Base-by-base conservation (phyloP, 345 rosid genomes). In the Tarenaya hassleriana region DNA sequence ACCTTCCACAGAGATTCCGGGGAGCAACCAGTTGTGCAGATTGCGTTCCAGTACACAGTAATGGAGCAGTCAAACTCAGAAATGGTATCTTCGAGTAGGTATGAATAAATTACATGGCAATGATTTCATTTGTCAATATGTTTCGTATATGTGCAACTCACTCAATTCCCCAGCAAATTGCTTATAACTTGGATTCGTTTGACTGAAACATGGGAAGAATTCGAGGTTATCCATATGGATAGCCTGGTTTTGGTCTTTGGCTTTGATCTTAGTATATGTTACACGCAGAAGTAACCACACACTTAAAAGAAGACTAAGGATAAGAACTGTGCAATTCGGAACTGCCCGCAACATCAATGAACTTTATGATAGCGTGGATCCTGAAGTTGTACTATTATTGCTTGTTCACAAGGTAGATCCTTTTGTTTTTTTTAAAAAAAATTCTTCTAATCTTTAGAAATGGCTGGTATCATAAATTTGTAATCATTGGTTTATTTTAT, bases 41-140 rank as follows among this genome's bases (percentile, higher is more conserved):
- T 88, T 62, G 98, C 95, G 34, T 92, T 92, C 74, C 96, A 86
- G 63, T 92, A 92, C 68, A 76, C 97, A 20, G 86, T 85, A 46
- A 77, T 88, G 67, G 94, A 79, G 53, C 81, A 69, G 50, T 50
- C 86, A 54, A 73, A 62, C 71, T 63, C 88, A 13, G 73, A 59
- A 55, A 52, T 66, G 66, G 68, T 59, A 67, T 64, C 95, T 56
- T 58, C 66, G 58, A 81, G 73, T 66, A 79, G 98, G 96, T 87
- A 84, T 48, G 83, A 21, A 47, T 47, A 39, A 50, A 51, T n/a
- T 52, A 45, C 39, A 38, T 42, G 15, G 10, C 45, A 50, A 8
- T 55, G 43, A 19, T 41, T 24, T 51, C 50, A 14, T 46, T 44
- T 21, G 10, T 24, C 5, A 24, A 24, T 5, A 24, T 24, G 5